These are phyloP conservation scores for Pythium myriotylum DNA, from an alignment of 352 stramenopile genomes.

Conservation along the genomic window DNA sequence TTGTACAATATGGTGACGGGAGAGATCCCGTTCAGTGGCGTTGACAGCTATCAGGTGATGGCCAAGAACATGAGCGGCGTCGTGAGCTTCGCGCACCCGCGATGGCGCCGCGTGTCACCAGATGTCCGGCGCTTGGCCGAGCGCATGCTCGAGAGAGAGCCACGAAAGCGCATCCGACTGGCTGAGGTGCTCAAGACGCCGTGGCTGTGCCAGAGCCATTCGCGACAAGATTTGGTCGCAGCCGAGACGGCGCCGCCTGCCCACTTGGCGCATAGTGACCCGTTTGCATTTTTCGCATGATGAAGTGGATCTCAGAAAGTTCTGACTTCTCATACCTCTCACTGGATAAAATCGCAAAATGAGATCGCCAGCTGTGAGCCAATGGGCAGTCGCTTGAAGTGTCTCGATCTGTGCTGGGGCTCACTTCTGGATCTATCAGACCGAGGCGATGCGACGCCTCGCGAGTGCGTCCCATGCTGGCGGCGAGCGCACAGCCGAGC, in stretches of 20 bases:
- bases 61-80: conserved; percentile 65
- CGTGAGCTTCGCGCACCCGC: conserved; percentile 43
- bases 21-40: conserved; percentile 45
- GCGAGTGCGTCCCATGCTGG: not conserved
- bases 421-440: too few species aligned
- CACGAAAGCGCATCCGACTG: conserved; percentile 46
- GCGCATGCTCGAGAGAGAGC: conserved; percentile 60
- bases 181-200: conserved; percentile 51
- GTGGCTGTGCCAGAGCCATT: conserved; percentile 49
- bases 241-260: conserved; percentile 4
- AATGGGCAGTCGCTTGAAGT: conserved; percentile 27
- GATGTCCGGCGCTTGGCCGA: conserved; percentile 37
- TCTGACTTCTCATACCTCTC: conserved; percentile 2
- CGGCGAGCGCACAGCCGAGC: conserved; percentile 46
- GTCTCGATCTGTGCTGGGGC: not conserved
- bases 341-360: conserved; percentile 24
- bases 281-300: conserved; percentile 31
- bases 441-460: not conserved
- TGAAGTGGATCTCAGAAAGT: not conserved
- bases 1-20: conserved; percentile 67
- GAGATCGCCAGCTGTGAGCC: conserved; percentile 8
- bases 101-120: conserved; percentile 42
- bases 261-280: conserved; percentile 21
- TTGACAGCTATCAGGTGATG: conserved; percentile 53
- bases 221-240: conserved; percentile 19